Percentiles rank a stretch among this genome's conserved stretches.
Evolutionary conservation across 2,329 filamentous ascomycete species (phyloP).

Genomic region (Aureobasidium sp.): DNA sequence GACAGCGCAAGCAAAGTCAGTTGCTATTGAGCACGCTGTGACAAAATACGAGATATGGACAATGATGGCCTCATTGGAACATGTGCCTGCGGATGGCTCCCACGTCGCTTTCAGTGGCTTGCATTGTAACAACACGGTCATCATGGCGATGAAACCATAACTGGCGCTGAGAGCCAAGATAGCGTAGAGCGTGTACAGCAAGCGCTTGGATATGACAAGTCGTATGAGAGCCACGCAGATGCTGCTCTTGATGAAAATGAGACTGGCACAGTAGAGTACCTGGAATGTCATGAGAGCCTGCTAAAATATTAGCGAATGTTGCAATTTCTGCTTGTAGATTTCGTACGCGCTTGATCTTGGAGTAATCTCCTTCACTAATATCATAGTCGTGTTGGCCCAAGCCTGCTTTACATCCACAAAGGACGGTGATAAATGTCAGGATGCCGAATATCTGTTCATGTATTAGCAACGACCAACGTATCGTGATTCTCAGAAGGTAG

Average conservation of each 20-base stretch:
- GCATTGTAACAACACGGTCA: not conserved
- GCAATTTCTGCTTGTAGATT: not conserved
- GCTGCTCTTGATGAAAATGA: slow-evolving; percentile 13
- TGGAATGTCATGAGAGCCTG: slow-evolving; percentile 6
- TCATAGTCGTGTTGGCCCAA: slow-evolving; percentile 12
- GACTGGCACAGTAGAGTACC: slow-evolving; percentile 4
- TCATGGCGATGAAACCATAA: slow-evolving; percentile 3
- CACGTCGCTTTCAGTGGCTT: not conserved
- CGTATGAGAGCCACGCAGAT: slow-evolving; percentile 13
- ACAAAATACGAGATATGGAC: slow-evolving; percentile 11
- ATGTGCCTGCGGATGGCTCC: slow-evolving; percentile 2
- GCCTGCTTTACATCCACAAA: slow-evolving; percentile 7
- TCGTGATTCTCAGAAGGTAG: not conserved
- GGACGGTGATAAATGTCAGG: not conserved
- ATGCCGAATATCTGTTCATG: not conserved
- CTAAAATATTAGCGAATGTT: not conserved
- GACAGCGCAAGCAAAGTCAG: slow-evolving; percentile 9
- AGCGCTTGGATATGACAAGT: not conserved
- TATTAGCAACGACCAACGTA: not conserved
- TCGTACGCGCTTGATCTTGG: slow-evolving; percentile 5
- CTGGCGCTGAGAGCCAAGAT: slow-evolving; percentile 3
- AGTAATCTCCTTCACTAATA: not conserved
- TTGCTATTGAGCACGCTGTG: slow-evolving; percentile 7
- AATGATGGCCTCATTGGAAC: not conserved
- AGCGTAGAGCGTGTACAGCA: slow-evolving; percentile 4